Evolutionary conservation across 495 filamentous ascomycete genomes (phyloP).

Genomic region (Podospora bellae-mahoneyi): DNA sequence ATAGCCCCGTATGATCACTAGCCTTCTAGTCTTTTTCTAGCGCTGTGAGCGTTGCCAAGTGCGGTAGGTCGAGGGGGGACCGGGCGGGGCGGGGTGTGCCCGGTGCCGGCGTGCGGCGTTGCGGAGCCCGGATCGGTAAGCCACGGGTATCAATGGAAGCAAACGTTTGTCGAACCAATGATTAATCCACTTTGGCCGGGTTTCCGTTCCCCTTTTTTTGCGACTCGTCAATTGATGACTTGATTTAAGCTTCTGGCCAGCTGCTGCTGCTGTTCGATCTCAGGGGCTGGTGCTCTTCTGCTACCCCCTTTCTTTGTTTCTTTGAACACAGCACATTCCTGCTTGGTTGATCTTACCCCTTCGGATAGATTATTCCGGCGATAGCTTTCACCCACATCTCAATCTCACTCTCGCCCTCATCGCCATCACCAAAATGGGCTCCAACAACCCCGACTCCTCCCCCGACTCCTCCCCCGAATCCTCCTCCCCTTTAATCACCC

Average conservation of each 20-base stretch:
- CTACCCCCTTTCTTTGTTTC: not conserved
- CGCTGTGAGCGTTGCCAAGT: not conserved
- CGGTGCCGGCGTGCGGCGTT: not conserved
- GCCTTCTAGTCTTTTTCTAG: not conserved
- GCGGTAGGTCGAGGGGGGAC: not conserved
- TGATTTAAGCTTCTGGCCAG: not conserved
- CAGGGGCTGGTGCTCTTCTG: not conserved
- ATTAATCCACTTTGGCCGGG: not conserved
- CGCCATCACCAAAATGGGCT: conserved; percentile 15
- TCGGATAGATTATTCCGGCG: not conserved
- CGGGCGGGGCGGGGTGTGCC: too few species aligned
- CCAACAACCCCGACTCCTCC: conserved; percentile 2
- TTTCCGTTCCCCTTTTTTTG: not conserved
- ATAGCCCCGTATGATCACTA: not conserved
- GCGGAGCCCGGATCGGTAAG: conserved; percentile 9
- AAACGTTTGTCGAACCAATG: not conserved
- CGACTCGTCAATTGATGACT: not conserved
- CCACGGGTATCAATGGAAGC: not conserved
- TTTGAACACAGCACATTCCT: not conserved
- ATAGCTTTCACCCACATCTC: not conserved
- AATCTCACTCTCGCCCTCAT: not conserved
- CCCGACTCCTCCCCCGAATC: conserved; percentile 48
- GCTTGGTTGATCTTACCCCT: not conserved
- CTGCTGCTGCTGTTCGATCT: not conserved
- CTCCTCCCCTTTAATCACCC: conserved; percentile 57